Percentiles rank a stretch among this genome's conserved stretches.
phyloP scores from a whole-genome alignment of 768 basidiomycete genomes.

The Russula sp. region DNA sequence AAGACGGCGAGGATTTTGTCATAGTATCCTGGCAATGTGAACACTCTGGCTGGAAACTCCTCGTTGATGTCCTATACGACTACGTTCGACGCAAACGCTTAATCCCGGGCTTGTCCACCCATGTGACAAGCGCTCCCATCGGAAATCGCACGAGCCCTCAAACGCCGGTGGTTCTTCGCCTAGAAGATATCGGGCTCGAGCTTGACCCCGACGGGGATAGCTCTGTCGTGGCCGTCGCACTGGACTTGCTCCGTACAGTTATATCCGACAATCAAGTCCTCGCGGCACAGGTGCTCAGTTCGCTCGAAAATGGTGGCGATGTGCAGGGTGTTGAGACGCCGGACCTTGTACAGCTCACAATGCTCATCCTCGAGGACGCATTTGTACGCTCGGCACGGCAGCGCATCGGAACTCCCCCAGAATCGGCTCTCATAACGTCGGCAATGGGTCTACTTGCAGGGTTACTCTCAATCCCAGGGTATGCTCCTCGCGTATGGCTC shows the following conservation, averaged over 20 bases:
- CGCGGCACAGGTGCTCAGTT: constrained; percentile 61
- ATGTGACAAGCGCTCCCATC: background rate
- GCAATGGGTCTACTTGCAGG: constrained; percentile 79
- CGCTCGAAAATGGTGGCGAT: constrained; percentile 56
- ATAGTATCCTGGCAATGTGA: constrained; percentile 79
- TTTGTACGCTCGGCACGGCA: constrained; percentile 51
- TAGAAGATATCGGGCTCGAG: constrained; percentile 75
- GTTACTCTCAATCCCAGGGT: constrained; percentile 66
- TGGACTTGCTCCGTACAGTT: constrained; percentile 77
- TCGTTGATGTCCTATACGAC: constrained; percentile 77
- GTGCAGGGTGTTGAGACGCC: constrained; percentile 52
- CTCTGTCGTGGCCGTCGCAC: constrained; percentile 60
- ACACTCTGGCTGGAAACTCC: constrained; percentile 82
- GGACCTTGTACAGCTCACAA: constrained; percentile 76
- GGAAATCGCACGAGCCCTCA: constrained; percentile 15
- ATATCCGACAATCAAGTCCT: constrained; percentile 67
- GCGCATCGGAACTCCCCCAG: constrained; percentile 40
- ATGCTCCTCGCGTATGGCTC: constrained; percentile 84
- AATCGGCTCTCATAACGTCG: constrained; percentile 68
- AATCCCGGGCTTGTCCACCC: constrained; percentile 35
- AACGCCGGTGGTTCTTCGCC: constrained; percentile 38
- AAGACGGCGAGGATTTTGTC: constrained; percentile 63
- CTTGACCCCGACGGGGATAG: constrained; percentile 60
- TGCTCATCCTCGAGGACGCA: constrained; percentile 77
- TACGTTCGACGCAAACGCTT: constrained; percentile 61